Evolutionary conservation across 1,284 basidiomycete genomes (phyloP), one percentile per base, ranked within the genome.

Genomic region (Fomitiporia mediterranea): DNA sequence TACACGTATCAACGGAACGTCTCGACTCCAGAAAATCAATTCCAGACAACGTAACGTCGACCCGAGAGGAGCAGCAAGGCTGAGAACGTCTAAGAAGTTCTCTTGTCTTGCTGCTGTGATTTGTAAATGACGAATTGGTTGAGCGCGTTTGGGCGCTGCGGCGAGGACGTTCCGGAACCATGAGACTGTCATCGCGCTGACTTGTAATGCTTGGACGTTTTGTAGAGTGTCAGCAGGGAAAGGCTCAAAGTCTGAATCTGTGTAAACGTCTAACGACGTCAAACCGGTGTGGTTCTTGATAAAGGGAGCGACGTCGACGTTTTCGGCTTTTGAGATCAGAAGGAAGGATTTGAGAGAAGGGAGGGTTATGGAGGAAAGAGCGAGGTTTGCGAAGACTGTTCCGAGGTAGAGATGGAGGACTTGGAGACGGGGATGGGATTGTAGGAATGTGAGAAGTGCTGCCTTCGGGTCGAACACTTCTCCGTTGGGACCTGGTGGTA

Each of bases 371-470:
- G 21, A 11, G 25, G 56, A 42, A 11, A 58, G 42, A 23, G 39
- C 51, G 15, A 53, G 21, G 19, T 48, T 27, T n/a, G 38, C 34
- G 21, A 49, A 53, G 13, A 19, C 27, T 1, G 28, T 32, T 4
- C 56, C 51, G 19, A 58, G 46, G 34, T 53, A 50, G 25, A 54
- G 43, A 46, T 58, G 52, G 6, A 58, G 56, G 19, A 49, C 27
- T 25, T 50, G 19, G 30, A 54, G 56, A 9, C 30, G 40, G 9
- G 37, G 43, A 28, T 53, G 44, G 6, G 43, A 37, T 5, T 53
- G 35, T 11, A 58, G 38, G 37, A 58, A 54, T 4, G 25, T 19
- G 11, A 54, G 11, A 19, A 58, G 47, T n/a, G 49, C 39, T 5
- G 28, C 7, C 15, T 35, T 54, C n/a, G 37, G 47, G 25, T 58